Conservation (phyloP, 2,329 filamentous ascomycete genomes). For the Clonostachys rosea region DNA sequence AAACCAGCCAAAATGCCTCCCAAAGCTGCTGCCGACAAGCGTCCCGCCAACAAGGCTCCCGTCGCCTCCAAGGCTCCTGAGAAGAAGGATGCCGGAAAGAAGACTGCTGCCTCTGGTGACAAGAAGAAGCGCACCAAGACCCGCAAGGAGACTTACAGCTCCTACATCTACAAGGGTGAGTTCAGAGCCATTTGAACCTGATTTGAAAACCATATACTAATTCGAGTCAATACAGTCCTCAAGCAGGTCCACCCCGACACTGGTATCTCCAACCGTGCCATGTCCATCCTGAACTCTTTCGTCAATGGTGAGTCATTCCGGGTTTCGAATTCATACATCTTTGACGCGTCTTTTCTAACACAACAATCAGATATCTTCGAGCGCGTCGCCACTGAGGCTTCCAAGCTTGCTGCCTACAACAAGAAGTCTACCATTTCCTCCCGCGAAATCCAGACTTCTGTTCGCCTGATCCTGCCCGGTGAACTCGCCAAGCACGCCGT, state of each 20-base stretch:
- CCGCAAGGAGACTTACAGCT: constrained; percentile 99
- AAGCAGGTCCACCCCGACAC: constrained; percentile 99
- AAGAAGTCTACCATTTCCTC: constrained; percentile 99
- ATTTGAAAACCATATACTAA: constrained; percentile 1
- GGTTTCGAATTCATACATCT: background rate
- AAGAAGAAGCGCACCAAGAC: constrained; percentile 99
- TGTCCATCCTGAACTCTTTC: constrained; percentile 99
- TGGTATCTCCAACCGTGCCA: constrained; percentile 99
- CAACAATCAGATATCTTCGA: constrained; percentile 84
- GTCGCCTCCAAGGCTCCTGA: constrained; percentile 67
- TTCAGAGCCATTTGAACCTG: background rate
- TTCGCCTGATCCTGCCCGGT: constrained; percentile 94
- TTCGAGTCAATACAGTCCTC: constrained; percentile 59
- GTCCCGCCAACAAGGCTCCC: constrained; percentile 91
- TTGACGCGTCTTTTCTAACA: background rate
- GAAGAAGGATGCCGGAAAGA: constrained; percentile 99
- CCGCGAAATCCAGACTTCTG: constrained; percentile 98
- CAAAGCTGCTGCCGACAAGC: constrained; percentile 98
- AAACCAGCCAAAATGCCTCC: constrained; percentile 75
- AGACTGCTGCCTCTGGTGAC: constrained; percentile 91
- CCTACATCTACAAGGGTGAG: constrained; percentile 99
- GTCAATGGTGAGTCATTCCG: constrained; percentile 74
- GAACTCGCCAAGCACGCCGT: constrained; percentile 99
- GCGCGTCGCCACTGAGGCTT: constrained; percentile 96
- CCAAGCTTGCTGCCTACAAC: constrained; percentile 99